Base-by-base conservation (phyloP, 1,139 yeast species). In the Candida frijolesensis region DNA sequence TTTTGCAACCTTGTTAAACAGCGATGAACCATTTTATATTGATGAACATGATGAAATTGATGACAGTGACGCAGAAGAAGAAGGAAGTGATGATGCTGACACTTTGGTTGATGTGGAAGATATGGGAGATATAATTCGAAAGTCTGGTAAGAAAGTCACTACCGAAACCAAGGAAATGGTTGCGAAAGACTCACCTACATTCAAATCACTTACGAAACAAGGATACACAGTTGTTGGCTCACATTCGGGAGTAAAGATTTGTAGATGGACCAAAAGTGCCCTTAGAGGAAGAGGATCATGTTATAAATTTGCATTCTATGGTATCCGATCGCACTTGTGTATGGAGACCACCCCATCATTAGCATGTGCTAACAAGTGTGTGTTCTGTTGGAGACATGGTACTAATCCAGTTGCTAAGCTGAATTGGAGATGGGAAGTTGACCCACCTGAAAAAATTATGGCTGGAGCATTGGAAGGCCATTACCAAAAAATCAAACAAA, bases 311-410 rank as follows among this genome's bases (percentile, higher is more conserved):
- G 96, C 97, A 7, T 87, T 91, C 62, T 91, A 92, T 65, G 97
- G 97, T 27, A 91, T 91, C 59, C 82, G 80, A 54, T 87, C 96
- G 1, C 97, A 94, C 68, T 74, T 92, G 54, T 92, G 98, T 71
- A 91, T 91, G 97, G 98, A 91, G 65, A 84, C 97, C 2, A 91
- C 98, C 0, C 97, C 98, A 1, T 87, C 96, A 1, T 74, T 91
- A 52, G 94, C 97, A 5, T 91, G 98, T 66, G 89, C 97, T 9
- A 91, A 91, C 65, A 91, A 91, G 67, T 91, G 98, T 77, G 97
- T 91, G 2, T 91, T 91, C 64, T 91, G 98, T 70, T 91, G 98
- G 98, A 80, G 98, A 65, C 97, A 92, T 64, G 97, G 97, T 45
- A 91, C 97, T 3, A 92, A 91, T 61, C 98, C 98, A 0, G 97